phyloP scores from a whole-genome alignment of 2,329 filamentous ascomycete genomes.

The Stachybotrys chartarum region DNA sequence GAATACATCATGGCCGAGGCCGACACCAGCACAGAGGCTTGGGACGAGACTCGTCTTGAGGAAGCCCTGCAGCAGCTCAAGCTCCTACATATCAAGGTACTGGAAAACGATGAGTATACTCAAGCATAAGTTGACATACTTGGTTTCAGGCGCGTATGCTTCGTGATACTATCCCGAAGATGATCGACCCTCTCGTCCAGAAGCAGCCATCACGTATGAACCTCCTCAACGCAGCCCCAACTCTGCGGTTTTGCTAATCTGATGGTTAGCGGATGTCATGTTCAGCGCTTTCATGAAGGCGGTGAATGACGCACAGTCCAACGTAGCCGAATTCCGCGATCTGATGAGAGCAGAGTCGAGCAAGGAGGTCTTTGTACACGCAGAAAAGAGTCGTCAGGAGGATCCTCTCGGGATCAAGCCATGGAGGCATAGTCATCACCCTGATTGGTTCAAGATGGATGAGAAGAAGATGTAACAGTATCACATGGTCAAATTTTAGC shows the following conservation, averaged over 20 bases:
- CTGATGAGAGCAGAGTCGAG: conserved; percentile 39
- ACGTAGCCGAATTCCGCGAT: conserved; percentile 44
- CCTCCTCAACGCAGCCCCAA: background rate
- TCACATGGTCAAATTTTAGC: background rate
- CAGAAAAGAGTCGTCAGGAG: conserved; percentile 43
- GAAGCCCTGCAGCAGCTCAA: conserved; percentile 43
- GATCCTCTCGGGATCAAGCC: conserved; percentile 50
- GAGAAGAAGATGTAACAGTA: conserved; percentile 10
- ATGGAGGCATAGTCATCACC: conserved; percentile 52
- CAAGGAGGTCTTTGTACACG: conserved; percentile 43
- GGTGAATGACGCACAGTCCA: conserved; percentile 36
- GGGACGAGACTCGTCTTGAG: conserved; percentile 43
- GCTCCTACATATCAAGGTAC: conserved; percentile 47
- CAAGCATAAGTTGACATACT: background rate
- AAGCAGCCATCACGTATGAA: conserved; percentile 44
- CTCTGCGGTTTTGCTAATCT: background rate
- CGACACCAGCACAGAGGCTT: conserved; percentile 8
- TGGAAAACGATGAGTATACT: too few relatives aligned
- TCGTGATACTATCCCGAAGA: conserved; percentile 28
- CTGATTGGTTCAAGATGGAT: conserved; percentile 45
- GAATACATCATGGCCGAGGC: background rate
- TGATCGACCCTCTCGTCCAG: conserved; percentile 40
- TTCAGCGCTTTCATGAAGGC: conserved; percentile 41
- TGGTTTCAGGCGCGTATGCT: conserved; percentile 22
- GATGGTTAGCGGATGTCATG: conserved; percentile 38